Evolutionary conservation across 2,329 filamentous ascomycete genomes (phyloP), one percentile per base, ranked within the genome.

Genomic region (Monilinia vaccinii-corymbosi): DNA sequence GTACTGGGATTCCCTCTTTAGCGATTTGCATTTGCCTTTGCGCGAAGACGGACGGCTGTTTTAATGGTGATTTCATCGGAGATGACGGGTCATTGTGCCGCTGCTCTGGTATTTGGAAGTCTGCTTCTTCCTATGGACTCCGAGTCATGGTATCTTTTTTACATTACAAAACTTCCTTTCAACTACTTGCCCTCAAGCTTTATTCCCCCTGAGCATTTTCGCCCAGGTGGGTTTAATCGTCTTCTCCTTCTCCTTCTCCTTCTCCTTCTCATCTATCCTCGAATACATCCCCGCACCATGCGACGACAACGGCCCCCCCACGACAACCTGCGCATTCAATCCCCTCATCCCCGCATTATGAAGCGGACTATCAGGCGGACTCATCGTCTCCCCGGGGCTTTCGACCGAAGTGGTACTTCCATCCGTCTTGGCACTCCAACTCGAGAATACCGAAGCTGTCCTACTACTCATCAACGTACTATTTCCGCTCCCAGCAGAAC

Each of bases 401-500:
- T 61, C 60, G 5, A 62, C 63, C 10, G 65, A 63, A 36, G 61
- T 67, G 7, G 60, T 36, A 21, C 65, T 64, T 10, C 51, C 51
- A 32, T 64, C 64, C 32, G 63, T 58, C 7, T 51, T 61, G 14
- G 46, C 50, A 5, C 64, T 65, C 18, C 45, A 38, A 23, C 36
- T 42, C 6, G 65, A 67, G n/a, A 66, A 66, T 2, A 63, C 60
- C 0, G 66, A 67, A 14, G 63, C 49, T 4, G 58, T 58, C n/a
- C n/a, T n/a, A 9, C 63, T 66, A 28, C 63, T 67, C 21, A 57
- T 34, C 2, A 66, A 38, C 3, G 66, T 62, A 62, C 62, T 63
- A 10, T 61, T 55, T 32, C 47, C 62, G 40, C 66, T 65, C n/a
- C 58, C 58, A 14, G 65, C 59, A 3, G 64, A 52, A 23, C 56